Base-by-base conservation (phyloP, 1,284 basidiomycete species). In the Fomes fomentarius region DNA sequence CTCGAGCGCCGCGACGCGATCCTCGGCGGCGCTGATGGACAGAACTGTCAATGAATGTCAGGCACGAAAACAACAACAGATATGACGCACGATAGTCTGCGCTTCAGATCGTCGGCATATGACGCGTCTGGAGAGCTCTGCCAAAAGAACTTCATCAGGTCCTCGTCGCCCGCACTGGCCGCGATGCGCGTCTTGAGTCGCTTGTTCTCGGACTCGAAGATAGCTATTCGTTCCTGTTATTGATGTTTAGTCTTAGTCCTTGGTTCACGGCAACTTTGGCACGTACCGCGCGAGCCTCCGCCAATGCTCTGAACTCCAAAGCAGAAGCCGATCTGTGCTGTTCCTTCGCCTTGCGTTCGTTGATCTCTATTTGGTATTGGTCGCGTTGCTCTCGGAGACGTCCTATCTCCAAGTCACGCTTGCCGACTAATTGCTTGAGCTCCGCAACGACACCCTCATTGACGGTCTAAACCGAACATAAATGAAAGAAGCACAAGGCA, bases 381-480 rank as follows among this genome's bases (percentile, higher is more conserved):
- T 97, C 94, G 34, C 94, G 84, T 60, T 89, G 81, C 44, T 90
- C 89, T 24, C 95, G 84, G 30, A 97, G 76, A 41, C 95, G 84
- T 15, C 80, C 75, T 54, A 87, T 81, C 60, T 97, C 94, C 1
- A 76, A 71, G 64, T 96, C 91, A 47, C 88, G 84, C 66, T 87
- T 89, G 9, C 74, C 67, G 28, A 91, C 63, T 61, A 82, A 71
- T 0, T 63, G 63, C 60, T 80, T 84, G 21, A 87, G 70, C 45
- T 91, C 89, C 61, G 81, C 75, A 21, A 79, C 71, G 14, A 72
- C 69, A 63, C 82, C 75, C 11, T 73, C 76, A 26, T 75, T 73
- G 46, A 75, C 70, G 54, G 63, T 68, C 87, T 89, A 57, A 10
- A 41, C 52, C 54, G 48, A 63, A 54, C 54, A 65, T 58, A 58